These are phyloP conservation scores for Endoconidiophora polonica DNA, from an alignment of 2,329 filamentous ascomycete species.

Conservation along the genomic window DNA sequence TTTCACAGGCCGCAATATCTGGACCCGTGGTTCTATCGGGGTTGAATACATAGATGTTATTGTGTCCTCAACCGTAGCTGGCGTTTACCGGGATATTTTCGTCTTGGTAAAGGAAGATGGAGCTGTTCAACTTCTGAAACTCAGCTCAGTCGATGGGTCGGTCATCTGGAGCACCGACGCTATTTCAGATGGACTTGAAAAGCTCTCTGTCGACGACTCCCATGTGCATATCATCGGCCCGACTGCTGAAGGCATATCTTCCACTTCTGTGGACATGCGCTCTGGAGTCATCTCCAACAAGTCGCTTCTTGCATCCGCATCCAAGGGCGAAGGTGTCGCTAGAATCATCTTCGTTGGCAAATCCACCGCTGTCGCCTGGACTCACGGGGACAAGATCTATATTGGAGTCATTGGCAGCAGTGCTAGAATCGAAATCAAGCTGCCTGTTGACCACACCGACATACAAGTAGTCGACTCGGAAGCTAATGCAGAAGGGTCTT, in stretches of 20 bases:
- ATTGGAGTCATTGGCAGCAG: background rate
- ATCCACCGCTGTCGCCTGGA: background rate
- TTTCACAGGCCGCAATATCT: constrained; percentile 59
- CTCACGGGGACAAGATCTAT: background rate
- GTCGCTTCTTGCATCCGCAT: too few species aligned
- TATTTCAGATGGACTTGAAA: background rate
- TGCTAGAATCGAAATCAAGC: too few species aligned
- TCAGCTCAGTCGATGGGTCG: constrained; percentile 50
- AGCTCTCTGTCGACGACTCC: background rate
- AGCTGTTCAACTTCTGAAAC: too few species aligned
- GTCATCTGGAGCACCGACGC: constrained; percentile 46
- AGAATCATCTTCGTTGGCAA: too few species aligned
- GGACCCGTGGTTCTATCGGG: constrained; percentile 48
- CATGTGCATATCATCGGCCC: background rate
- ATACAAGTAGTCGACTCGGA: too few species aligned
- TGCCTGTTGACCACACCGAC: too few species aligned
- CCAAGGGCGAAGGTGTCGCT: too few species aligned
- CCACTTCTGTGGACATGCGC: too few species aligned
- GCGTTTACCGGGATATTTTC: constrained; percentile 49
- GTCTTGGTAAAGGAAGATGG: constrained; percentile 46
- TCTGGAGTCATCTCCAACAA: too few species aligned
- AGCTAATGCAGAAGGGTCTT: too few species aligned
- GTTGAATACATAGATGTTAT: constrained; percentile 57
- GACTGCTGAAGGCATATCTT: background rate
- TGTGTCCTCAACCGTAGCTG: constrained; percentile 48